Conservation (phyloP, 225 moss, liverwort and hornwort genomes). For the Bryoerythrophyllum caledonicum region DNA sequence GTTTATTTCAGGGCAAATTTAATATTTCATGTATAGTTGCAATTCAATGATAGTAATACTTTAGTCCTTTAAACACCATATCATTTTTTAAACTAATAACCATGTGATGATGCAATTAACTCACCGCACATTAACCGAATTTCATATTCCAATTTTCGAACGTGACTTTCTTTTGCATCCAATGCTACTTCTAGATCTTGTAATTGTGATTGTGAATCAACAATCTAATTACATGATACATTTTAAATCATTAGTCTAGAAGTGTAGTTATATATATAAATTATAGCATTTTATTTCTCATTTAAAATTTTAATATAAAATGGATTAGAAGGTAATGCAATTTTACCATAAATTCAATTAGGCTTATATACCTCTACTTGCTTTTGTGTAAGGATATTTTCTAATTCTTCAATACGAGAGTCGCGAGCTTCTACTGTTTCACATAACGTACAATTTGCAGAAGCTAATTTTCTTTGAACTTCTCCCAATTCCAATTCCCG, state of each 20-base stretch:
- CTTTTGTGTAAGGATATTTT: slow-evolving; percentile 63
- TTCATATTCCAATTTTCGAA: slow-evolving; percentile 91
- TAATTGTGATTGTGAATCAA: slow-evolving; percentile 63
- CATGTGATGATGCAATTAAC: too few relatives aligned
- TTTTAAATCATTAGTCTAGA: not conserved
- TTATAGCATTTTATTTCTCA: accelerated
- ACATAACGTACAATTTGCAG: slow-evolving; percentile 75
- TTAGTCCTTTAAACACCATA: not conserved
- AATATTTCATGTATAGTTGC: not conserved
- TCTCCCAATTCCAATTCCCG: slow-evolving; percentile 87
- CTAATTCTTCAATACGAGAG: slow-evolving; percentile 71
- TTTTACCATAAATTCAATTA: too few relatives aligned
- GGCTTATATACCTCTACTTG: slow-evolving; percentile 34
- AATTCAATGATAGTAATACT: not conserved
- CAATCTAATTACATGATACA: slow-evolving; percentile 38
- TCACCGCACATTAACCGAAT: slow-evolving; percentile 78
- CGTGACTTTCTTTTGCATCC: slow-evolving; percentile 91
- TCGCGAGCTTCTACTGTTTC: slow-evolving; percentile 92
- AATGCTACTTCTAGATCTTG: slow-evolving; percentile 87
- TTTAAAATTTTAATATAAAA: too few relatives aligned
- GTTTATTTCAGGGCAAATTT: accelerated
- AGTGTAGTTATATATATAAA: too few relatives aligned
- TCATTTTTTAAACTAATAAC: too few relatives aligned
- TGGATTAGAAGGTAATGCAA: too few relatives aligned
- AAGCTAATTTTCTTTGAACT: slow-evolving; percentile 85